Base-by-base conservation (phyloP, 129 eudicot species). In the Helichrysum umbraculigerum region DNA sequence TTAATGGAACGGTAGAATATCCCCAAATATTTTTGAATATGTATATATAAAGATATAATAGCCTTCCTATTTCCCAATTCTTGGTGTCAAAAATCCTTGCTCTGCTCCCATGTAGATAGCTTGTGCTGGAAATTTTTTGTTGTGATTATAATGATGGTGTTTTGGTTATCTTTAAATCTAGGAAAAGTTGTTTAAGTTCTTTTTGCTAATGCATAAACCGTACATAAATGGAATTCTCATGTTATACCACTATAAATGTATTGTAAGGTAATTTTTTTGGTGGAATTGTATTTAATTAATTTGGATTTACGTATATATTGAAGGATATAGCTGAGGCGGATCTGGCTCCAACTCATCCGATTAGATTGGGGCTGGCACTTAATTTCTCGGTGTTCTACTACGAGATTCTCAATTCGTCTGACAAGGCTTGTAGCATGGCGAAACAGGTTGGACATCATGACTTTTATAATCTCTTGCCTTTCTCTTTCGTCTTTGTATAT, bases 361-460 rank as follows among this genome's bases (percentile, higher is more conserved):
- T 91, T 30, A 85, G 97, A 71, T 77, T 91, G 84, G 97, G 97
- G 44, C 82, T 91, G 66, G 97, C 97, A 14, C 89, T 91, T 34
- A 91, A 91, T 78, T 91, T 84, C 86, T 91, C 97, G 41, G 97
- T 91, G 64, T 88, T 91, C 74, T 91, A 91, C 79, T 88, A 84
- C 69, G 94, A 91, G 81, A 91, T 91, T 70, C 91, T 91, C 59
- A 91, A 91, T 82, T 87, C 91, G 22, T 78, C 94, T 30, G 97
- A 91, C 58, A 86, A 91, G 70, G 97, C 94, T 41, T 91, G 97
- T 72, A 91, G 77, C 69, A 91, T 91, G 97, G 94, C 97, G 0
- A 91, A 88, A 74, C 94, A 91, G 97, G 97, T 91, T 82, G 35
- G 47, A 37, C 12, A 19, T 33, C 19, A 34, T 72, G 0, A 54